Evolutionary conservation across 495 filamentous ascomycete genomes (phyloP).

Genomic region (Lasiosphaeriaceae sp.): DNA sequence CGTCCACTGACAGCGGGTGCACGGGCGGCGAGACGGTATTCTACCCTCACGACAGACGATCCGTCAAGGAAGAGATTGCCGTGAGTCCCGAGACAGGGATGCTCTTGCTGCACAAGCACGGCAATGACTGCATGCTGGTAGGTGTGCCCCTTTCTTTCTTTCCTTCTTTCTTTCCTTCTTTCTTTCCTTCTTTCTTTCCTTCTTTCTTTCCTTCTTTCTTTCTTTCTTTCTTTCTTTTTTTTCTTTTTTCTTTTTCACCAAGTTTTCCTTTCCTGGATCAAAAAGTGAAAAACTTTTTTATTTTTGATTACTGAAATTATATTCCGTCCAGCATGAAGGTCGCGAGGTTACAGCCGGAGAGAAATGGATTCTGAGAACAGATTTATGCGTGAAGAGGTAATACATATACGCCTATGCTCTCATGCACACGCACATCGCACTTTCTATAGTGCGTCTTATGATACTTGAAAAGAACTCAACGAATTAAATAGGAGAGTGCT

Average conservation of each 20-base stretch:
- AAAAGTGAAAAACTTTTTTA: too few relatives aligned
- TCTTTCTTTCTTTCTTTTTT: too few relatives aligned
- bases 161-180: background rate
- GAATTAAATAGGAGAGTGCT: too few relatives aligned
- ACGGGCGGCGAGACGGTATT: slow-evolving; percentile 88
- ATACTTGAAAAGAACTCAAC: too few relatives aligned
- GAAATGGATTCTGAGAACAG: slow-evolving; percentile 90
- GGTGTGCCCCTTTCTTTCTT: slow-evolving; percentile 11
- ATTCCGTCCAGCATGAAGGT: slow-evolving; percentile 64
- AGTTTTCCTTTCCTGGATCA: too few relatives aligned
- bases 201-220: too few relatives aligned
- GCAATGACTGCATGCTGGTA: slow-evolving; percentile 75
- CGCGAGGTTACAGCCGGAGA: slow-evolving; percentile 73
- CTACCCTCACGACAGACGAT: slow-evolving; percentile 65
- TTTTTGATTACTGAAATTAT: background rate
- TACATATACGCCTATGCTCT: background rate
- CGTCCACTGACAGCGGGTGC: slow-evolving; percentile 45
- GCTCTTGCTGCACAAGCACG: slow-evolving; percentile 84
- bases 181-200: too few relatives aligned
- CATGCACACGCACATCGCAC: too few relatives aligned
- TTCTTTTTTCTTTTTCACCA: background rate
- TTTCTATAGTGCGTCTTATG: too few relatives aligned
- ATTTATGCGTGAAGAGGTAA: slow-evolving; percentile 64
- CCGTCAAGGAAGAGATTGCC: slow-evolving; percentile 57
- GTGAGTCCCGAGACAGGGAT: slow-evolving; percentile 76